phyloP scores from a whole-genome alignment of 2,329 filamentous ascomycete species.

The Ceratocystis cubensis region DNA sequence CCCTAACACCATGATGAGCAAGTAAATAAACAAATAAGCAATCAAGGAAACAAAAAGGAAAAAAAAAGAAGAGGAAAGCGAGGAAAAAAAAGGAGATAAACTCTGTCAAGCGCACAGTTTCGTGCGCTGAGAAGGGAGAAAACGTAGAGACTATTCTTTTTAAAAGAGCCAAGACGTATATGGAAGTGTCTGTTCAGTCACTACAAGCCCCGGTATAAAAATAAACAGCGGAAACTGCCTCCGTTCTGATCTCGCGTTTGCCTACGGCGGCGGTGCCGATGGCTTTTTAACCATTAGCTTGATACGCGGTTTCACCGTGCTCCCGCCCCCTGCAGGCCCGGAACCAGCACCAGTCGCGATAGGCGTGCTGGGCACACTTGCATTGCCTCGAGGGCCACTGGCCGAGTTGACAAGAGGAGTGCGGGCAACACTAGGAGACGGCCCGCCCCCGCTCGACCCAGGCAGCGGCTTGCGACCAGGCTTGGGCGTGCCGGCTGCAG shows the following conservation, averaged over 20 bases:
- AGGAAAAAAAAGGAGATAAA: no score
- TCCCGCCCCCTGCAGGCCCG: background rate
- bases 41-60: background rate
- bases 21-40: background rate
- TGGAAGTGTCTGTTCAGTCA: no score
- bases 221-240: no score
- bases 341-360: background rate
- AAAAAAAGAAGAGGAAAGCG: background rate
- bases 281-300: conserved; percentile 21
- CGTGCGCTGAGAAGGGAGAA: no score
- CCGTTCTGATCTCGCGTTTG: background rate
- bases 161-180: no score
- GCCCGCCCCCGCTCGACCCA: conserved; percentile 2
- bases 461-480: conserved; percentile 16
- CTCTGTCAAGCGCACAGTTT: no score
- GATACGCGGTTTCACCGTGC: conserved; percentile 18
- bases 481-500: conserved; percentile 16
- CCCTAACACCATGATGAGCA: conserved; percentile 5
- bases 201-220: no score
- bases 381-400: background rate
- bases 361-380: background rate
- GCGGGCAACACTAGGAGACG: background rate
- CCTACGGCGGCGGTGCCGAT: background rate
- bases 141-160: no score
- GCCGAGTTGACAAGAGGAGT: conserved; percentile 2